Evolutionary conservation across 2,329 filamentous ascomycete genomes (phyloP).

Genomic region (Macrophomina pseudophaseolina): DNA sequence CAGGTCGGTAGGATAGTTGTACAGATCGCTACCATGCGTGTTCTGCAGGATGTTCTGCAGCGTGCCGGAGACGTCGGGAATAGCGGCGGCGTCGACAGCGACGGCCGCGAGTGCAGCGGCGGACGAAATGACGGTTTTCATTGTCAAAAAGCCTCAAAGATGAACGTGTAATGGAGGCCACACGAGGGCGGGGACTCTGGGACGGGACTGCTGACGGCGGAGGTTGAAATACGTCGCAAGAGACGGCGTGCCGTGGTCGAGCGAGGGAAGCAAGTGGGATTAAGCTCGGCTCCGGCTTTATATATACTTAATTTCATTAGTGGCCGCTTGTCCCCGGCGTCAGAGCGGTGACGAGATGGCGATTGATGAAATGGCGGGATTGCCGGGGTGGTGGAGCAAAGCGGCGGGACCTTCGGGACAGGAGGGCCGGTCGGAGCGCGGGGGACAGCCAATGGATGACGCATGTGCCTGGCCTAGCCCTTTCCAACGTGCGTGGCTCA

Average conservation of each 20-base stretch:
- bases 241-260: neutral
- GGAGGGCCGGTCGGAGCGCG: neutral
- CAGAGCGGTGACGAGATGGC: constrained; percentile 2
- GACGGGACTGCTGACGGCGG: neutral
- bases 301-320: neutral
- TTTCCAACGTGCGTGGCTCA: constrained; percentile 14
- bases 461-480: constrained; percentile 15
- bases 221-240: neutral
- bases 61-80: constrained; percentile 50
- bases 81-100: constrained; percentile 32
- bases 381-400: neutral
- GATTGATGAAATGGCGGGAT: constrained; percentile 15
- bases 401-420: constrained; percentile 4
- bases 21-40: constrained; percentile 56
- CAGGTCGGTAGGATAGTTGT: constrained; percentile 66
- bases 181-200: neutral
- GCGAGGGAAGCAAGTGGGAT: neutral
- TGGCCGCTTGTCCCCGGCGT: neutral
- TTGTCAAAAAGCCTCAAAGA: neutral
- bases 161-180: neutral
- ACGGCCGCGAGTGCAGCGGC: neutral
- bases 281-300: neutral
- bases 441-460: constrained; percentile 14
- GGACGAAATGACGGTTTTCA: constrained; percentile 4
- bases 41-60: constrained; percentile 63